Conservation (phyloP, 148 eudicot genomes). For the Diospyros kaki region DNA sequence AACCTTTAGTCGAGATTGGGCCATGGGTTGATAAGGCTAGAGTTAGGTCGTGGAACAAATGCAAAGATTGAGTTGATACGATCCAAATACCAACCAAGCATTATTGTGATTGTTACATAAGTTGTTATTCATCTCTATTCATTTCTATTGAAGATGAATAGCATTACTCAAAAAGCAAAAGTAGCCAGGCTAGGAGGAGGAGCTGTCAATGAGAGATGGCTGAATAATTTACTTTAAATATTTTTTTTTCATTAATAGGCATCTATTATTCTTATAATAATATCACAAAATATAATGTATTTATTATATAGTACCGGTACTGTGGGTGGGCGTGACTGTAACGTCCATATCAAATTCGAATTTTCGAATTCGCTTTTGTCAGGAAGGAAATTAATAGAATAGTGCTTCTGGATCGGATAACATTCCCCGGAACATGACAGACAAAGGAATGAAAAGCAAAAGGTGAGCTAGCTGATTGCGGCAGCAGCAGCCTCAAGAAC, state of each 20-base stretch:
- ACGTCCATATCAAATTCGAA: conserved; percentile 9
- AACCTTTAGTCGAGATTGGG: too few species aligned
- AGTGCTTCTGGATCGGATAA: background rate
- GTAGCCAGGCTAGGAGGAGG: too few species aligned
- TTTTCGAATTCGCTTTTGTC: background rate
- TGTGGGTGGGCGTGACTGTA: background rate
- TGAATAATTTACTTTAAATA: too few species aligned
- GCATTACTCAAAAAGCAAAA: too few species aligned
- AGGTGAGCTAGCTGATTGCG: background rate
- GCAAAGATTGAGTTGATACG: fast-evolving
- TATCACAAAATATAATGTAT: background rate
- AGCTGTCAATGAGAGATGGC: too few species aligned
- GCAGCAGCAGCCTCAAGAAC: background rate
- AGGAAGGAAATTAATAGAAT: background rate
- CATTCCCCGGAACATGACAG: background rate
- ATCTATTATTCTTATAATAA: background rate
- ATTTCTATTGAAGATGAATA: too few species aligned
- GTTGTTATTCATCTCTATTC: too few species aligned
- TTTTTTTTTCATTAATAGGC: too few species aligned
- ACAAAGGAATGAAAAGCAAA: conserved; percentile 18
- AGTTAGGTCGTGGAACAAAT: too few species aligned
- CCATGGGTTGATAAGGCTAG: too few species aligned
- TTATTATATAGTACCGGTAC: background rate
- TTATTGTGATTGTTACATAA: too few species aligned
- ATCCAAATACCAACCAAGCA: too few species aligned